Base-by-base conservation (phyloP, 768 basidiomycete species). In the Psilocybe cubensis region DNA sequence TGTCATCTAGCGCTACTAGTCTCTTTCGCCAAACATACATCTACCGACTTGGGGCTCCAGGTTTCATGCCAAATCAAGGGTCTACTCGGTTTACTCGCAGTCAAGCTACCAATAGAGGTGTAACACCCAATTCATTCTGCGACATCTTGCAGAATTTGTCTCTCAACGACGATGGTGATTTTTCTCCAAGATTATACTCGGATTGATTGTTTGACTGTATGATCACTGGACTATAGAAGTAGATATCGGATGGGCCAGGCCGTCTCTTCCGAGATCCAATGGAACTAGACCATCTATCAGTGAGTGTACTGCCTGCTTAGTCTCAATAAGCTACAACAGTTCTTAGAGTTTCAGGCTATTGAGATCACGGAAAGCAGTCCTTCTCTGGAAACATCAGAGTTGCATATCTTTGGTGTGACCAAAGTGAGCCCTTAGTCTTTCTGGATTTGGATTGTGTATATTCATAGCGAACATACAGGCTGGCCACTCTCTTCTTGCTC, bases 401-500 rank as follows among this genome's bases (percentile, higher is more conserved):
- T 66, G 35, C 62, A 62, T 3, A 52, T 72, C 4, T 69, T 72
- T 52, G 70, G 72, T 10, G 53, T 67, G 9, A 69, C 70, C 9
- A 63, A 69, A 57, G 72, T 70, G 24, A 27, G 31, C 46, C n/a
- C 11, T 21, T 18, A 42, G 21, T 49, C 7, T 23, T 42, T 23
- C n/a, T 6, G 17, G 38, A 20, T 14, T 29, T 14, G 27, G 18
- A 11, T 25, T 20, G 20, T 46, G 42, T 17, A 54, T 25, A 53
- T 38, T 38, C 35, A 38, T 38, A 28, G 18, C 21, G 23, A n/a
- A 54, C 27, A 18, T 35, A 38, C 8, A 94, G 90, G 78, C 74
- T 1, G 95, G 96, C 0, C 82, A 96, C 67, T 96, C 94, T 49
- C 88, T 97, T 2, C 79, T 97, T n/a, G 87, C 84, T 5, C 83